Base-by-base conservation (phyloP, 257 asterid genomes). In the Salvia miltiorrhiza region DNA sequence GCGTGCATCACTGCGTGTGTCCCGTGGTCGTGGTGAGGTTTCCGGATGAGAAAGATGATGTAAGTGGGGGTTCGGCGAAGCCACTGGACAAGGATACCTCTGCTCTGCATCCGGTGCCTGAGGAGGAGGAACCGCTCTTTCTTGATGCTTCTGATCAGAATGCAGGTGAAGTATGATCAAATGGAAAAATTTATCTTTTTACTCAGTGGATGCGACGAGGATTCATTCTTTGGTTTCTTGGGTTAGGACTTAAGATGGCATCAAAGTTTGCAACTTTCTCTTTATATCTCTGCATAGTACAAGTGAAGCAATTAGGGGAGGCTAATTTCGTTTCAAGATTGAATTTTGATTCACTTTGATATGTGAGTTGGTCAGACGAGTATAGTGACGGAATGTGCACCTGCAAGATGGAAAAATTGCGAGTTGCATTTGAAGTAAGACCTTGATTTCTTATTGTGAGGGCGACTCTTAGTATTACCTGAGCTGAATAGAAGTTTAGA, bases 1-100 rank as follows among this genome's bases (percentile, higher is more conserved):
- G 95, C 9, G 90, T 88, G 81, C 92, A 79, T 53, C 95, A 86
- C 68, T 86, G 96, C 43, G 93, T 86, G 16, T 88, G 96, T 43
- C 96, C 96, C 12, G 88, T 88, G 24, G 90, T 88, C 3, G 96
- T 88, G 11, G 91, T 88, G 28, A 84, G 96, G 68, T 86, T 70
- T 64, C 82, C 86, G 0, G 93, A 88, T 70, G 93, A 88, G 17
- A 86, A 80, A 45, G 93, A 88, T 28, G 26, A 43, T 76, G 83
- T 54, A 4, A 33, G 4, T 2, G 73, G 30, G 54, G 84, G 76
- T n/a, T 68, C 79, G 20, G 70, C 63, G 3, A 80, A 79, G 67
- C 70, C 78, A 20, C 67, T 7, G 52, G 65, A 69, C 44, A 74
- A 64, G 79, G 82, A 62, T 33, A 73, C 17, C 13, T 65, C 58